Percentiles rank a stretch among this genome's conserved stretches.
Evolutionary conservation across 805 yeast genomes (phyloP).

Genomic region (Candida palmyrensis): DNA sequence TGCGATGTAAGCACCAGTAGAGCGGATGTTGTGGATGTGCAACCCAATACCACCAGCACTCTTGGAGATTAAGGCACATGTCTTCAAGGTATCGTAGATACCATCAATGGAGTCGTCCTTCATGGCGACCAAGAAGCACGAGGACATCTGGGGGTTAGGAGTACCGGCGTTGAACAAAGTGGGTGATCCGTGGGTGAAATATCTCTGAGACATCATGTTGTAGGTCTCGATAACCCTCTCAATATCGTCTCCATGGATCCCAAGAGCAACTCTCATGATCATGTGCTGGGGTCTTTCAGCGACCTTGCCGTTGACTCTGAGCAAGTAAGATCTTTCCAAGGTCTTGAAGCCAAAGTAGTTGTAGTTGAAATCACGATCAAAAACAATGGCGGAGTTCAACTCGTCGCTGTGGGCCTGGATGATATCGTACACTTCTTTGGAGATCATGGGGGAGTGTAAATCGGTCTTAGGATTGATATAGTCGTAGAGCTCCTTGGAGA

Average conservation of each 20-base stretch:
- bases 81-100: slow-evolving; percentile 55
- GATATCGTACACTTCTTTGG: slow-evolving; percentile 35
- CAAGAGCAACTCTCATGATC: slow-evolving; percentile 58
- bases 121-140: slow-evolving; percentile 62
- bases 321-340: slow-evolving; percentile 52
- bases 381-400: slow-evolving; percentile 41
- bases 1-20: slow-evolving; percentile 57
- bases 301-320: slow-evolving; percentile 50
- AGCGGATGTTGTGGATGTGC: slow-evolving; percentile 55
- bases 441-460: slow-evolving; percentile 44
- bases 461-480: slow-evolving; percentile 81
- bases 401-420: slow-evolving; percentile 35
- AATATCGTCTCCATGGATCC: slow-evolving; percentile 54
- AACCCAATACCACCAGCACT: slow-evolving; percentile 62
- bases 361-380: slow-evolving; percentile 48
- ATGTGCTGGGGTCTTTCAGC: slow-evolving; percentile 61
- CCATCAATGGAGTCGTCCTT: slow-evolving; percentile 61
- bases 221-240: slow-evolving; percentile 50
- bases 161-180: slow-evolving; percentile 61
- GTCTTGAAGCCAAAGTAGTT: slow-evolving; percentile 61
- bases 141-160: slow-evolving; percentile 55
- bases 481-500: slow-evolving; percentile 63
- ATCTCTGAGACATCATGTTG: slow-evolving; percentile 54
- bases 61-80: slow-evolving; percentile 58
- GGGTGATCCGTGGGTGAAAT: slow-evolving; percentile 59